Conservation (phyloP, 2,329 filamentous ascomycete species). For the Talaromyces pinophilus region DNA sequence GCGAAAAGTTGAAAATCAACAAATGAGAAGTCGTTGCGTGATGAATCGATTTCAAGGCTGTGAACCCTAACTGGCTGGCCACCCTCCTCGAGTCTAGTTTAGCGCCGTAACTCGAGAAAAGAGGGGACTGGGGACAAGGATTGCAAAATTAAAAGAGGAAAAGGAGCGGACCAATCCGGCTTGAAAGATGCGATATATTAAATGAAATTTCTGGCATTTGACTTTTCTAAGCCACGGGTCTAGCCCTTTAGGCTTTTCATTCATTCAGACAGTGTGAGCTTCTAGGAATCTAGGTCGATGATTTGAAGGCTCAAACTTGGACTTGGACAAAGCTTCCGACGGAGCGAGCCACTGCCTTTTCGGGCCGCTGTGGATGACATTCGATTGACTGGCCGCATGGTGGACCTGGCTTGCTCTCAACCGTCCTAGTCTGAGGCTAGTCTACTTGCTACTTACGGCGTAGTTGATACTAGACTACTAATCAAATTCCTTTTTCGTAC, state of each 20-base stretch:
- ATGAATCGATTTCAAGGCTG: slow-evolving; percentile 2
- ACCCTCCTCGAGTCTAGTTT: slow-evolving; percentile 19
- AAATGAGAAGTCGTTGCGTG: not conserved
- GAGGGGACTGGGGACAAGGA: not conserved
- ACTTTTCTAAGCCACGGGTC: slow-evolving; percentile 11
- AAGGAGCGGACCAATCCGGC: slow-evolving; percentile 8
- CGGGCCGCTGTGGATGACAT: slow-evolving; percentile 18
- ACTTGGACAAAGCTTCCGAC: slow-evolving; percentile 21
- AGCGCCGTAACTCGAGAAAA: slow-evolving; percentile 17
- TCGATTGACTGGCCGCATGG: slow-evolving; percentile 17
- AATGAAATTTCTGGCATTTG: slow-evolving; percentile 5
- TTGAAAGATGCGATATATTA: slow-evolving; percentile 14
- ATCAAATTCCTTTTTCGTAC: not conserved
- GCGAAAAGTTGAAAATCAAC: not conserved
- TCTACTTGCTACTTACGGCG: slow-evolving; percentile 7
- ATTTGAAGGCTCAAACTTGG: slow-evolving; percentile 8
- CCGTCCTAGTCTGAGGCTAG: not conserved
- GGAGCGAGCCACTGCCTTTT: slow-evolving; percentile 20
- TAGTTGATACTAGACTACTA: slow-evolving; percentile 1
- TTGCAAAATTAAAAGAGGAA: not conserved
- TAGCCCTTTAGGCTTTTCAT: not conserved
- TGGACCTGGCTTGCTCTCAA: slow-evolving; percentile 16
- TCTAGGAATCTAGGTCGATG: not conserved
- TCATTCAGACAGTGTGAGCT: not conserved
- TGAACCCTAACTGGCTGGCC: slow-evolving; percentile 12